A percentile compares a stretch with the other conserved stretches of the same genome.
Evolutionary conservation across 1,284 basidiomycete species (phyloP).

Genomic region (Cutaneotrichosporon sp.): DNA sequence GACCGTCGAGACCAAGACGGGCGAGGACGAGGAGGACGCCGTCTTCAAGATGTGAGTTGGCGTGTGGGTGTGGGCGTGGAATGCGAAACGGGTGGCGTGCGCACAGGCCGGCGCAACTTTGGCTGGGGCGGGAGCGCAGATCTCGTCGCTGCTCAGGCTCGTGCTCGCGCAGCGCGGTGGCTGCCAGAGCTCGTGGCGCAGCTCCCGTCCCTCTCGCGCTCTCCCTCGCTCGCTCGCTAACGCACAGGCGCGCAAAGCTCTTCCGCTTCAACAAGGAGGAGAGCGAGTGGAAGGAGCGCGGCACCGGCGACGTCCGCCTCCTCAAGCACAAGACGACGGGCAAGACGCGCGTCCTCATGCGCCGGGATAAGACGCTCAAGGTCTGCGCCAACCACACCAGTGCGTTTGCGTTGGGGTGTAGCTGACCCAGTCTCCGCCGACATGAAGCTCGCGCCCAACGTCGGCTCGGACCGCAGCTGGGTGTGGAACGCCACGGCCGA

Average conservation of each 20-base stretch:
- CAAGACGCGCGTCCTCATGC: slow-evolving; percentile 97
- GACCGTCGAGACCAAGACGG: slow-evolving; percentile 90
- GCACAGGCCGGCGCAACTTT: background rate
- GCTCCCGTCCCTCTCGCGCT: too few species aligned
- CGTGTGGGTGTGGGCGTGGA: background rate
- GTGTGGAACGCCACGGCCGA: slow-evolving; percentile 98
- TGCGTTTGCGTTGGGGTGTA: slow-evolving; percentile 59
- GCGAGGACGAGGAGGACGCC: slow-evolving; percentile 91
- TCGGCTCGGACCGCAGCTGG: slow-evolving; percentile 99
- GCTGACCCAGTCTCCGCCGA: slow-evolving; percentile 70
- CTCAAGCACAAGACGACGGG: slow-evolving; percentile 82
- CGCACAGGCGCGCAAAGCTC: slow-evolving; percentile 88
- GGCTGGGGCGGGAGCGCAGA: background rate
- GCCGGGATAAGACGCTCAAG: slow-evolving; percentile 99
- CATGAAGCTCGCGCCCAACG: slow-evolving; percentile 96
- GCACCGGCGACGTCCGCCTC: slow-evolving; percentile 83
- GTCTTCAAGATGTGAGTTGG: slow-evolving; percentile 90
- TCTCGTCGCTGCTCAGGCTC: background rate
- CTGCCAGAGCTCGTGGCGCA: too few species aligned
- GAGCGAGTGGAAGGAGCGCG: slow-evolving; percentile 90
- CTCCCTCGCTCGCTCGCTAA: background rate
- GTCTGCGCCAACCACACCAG: slow-evolving; percentile 98
- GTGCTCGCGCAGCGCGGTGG: background rate
- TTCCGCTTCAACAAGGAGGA: slow-evolving; percentile 86
- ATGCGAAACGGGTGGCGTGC: background rate